Percentiles rank a stretch among this genome's conserved stretches.
Evolutionary conservation across 768 basidiomycete genomes (phyloP).

Genomic region (Boletus sp.): DNA sequence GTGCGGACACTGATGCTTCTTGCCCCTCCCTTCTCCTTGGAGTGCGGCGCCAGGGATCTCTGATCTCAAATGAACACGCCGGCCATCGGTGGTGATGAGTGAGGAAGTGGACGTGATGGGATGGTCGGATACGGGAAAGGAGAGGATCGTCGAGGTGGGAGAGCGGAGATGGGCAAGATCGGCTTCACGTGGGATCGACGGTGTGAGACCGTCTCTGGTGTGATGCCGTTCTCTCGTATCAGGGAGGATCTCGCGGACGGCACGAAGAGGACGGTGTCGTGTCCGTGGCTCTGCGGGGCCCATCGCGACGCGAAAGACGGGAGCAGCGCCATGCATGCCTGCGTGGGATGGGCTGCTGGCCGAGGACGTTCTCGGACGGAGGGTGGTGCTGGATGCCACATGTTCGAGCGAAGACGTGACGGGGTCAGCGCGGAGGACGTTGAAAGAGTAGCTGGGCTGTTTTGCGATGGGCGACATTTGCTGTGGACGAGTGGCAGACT

Average conservation of each 20-base stretch:
- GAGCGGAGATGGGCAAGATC: constrained; percentile 31
- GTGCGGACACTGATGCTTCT: constrained; percentile 38
- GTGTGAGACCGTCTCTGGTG: constrained; percentile 20
- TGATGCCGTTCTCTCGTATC: constrained; percentile 28
- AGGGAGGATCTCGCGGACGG: constrained; percentile 25
- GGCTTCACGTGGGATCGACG: constrained; percentile 32
- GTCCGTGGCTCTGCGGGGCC: constrained; percentile 17
- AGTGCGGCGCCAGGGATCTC: constrained; percentile 27
- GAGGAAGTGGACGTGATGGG: constrained; percentile 21
- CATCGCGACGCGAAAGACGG: constrained; percentile 41
- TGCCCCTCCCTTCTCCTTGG: constrained; percentile 33
- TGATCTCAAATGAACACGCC: constrained; percentile 31
- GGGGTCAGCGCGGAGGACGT: constrained; percentile 45
- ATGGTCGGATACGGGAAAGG: constrained; percentile 35
- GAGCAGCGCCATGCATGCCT: constrained; percentile 34
- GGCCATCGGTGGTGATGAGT: constrained; percentile 28
- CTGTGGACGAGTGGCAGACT: constrained; percentile 23
- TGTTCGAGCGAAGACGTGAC: constrained; percentile 42
- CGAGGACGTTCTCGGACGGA: constrained; percentile 31
- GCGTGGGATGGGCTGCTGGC: constrained; percentile 8
- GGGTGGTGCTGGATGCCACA: constrained; percentile 41
- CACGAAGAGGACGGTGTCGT: constrained; percentile 19
- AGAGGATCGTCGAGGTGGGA: constrained; percentile 33
- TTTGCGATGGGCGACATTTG: constrained; percentile 13
- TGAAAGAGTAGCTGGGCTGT: constrained; percentile 37